These are phyloP conservation scores for Solanum habrochaites DNA, from an alignment of 257 asterid genomes.

Conservation along the genomic window DNA sequence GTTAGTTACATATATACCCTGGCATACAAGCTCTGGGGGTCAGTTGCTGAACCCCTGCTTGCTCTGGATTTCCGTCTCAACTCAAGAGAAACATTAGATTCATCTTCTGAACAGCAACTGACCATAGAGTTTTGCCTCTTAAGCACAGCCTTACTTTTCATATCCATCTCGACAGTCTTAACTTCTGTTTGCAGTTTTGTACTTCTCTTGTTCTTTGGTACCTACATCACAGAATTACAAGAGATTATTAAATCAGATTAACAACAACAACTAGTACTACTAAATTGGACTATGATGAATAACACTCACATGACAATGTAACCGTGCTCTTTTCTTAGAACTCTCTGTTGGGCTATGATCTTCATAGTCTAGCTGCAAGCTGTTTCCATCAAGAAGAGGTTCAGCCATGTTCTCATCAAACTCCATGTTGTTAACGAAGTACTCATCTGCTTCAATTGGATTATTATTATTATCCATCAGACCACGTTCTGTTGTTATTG, in stretches of 20 bases:
- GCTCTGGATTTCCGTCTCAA: constrained; percentile 32
- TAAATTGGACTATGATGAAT: not conserved
- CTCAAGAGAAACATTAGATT: constrained; percentile 31
- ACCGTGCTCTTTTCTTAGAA: constrained; percentile 37
- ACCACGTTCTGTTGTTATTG: constrained; percentile 14
- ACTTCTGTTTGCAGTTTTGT: constrained; percentile 16
- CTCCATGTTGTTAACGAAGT: constrained; percentile 17
- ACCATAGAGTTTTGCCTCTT: constrained; percentile 22
- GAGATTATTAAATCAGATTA: not conserved
- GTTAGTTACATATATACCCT: constrained; percentile 39
- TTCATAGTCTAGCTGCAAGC: not conserved
- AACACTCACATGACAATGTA: constrained; percentile 3
- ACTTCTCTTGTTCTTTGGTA: constrained; percentile 18
- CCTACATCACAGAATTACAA: constrained; percentile 8
- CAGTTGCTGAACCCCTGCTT: constrained; percentile 66
- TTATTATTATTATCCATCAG: not conserved
- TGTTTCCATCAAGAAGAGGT: not conserved
- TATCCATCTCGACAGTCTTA: constrained; percentile 7
- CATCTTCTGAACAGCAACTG: constrained; percentile 40
- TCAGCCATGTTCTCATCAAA: constrained; percentile 5
- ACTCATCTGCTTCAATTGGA: constrained; percentile 14
- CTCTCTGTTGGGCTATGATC: constrained; percentile 8
- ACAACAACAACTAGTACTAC: not conserved
- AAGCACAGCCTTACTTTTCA: not conserved
- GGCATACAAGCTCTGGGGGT: constrained; percentile 88